Percentiles rank a stretch among this genome's conserved stretches.
Conservation (phyloP, 345 rosid species). For the Odontarrhena argentea region DNA sequence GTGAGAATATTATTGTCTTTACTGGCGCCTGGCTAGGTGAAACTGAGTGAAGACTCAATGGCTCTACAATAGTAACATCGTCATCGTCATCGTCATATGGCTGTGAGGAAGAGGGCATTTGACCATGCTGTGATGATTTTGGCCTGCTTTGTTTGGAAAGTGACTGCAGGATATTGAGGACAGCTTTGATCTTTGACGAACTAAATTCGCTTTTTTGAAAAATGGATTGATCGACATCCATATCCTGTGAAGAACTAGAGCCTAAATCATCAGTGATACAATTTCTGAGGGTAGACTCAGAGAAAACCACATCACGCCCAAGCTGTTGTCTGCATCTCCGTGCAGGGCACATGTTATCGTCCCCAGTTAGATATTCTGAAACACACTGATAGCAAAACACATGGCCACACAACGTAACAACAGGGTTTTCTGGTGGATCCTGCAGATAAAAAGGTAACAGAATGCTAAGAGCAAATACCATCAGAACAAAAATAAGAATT, state of each 20-base stretch:
- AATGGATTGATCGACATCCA: conserved; percentile 45
- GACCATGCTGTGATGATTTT: conserved; percentile 44
- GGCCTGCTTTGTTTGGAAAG: conserved; percentile 44
- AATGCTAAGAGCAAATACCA: conserved; percentile 6
- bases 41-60: conserved; percentile 44
- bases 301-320: conserved; percentile 74
- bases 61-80: conserved; percentile 45
- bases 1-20: conserved; percentile 87
- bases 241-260: conserved; percentile 47
- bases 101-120: conserved; percentile 41
- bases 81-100: conserved; percentile 39
- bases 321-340: conserved; percentile 70
- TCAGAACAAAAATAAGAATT: conserved; percentile 12
- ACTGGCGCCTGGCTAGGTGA: conserved; percentile 53
- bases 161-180: conserved; percentile 68
- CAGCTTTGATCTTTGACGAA: conserved; percentile 82
- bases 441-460: conserved; percentile 44
- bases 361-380: conserved; percentile 69
- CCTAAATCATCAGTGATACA: conserved; percentile 50
- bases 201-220: conserved; percentile 49
- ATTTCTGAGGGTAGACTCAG: conserved; percentile 66
- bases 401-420: conserved; percentile 88
- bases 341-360: conserved; percentile 84
- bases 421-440: conserved; percentile 95
- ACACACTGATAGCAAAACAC: conserved; percentile 93